These are phyloP conservation scores for Rubia balearica DNA, from an alignment of 305 asterid species.

Conservation along the genomic window DNA sequence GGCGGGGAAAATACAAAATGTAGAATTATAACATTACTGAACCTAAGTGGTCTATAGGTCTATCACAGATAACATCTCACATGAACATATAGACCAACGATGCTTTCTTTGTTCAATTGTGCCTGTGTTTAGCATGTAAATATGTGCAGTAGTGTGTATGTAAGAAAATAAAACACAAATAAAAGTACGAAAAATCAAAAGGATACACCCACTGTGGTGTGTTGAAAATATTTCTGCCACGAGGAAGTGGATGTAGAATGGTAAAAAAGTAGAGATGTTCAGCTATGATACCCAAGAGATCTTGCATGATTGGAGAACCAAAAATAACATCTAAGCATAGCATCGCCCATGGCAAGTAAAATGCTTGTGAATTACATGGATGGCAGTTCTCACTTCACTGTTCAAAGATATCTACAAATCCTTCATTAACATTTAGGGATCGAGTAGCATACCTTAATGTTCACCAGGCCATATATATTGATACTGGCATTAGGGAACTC, in stretches of 20 bases:
- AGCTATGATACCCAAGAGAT: slow-evolving; percentile 73
- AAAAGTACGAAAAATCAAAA: slow-evolving; percentile 20
- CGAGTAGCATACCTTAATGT: slow-evolving; percentile 56
- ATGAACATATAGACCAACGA: not conserved
- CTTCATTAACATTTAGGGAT: not conserved
- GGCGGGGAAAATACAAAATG: not conserved
- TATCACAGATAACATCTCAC: too few species aligned
- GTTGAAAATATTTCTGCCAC: slow-evolving; percentile 66
- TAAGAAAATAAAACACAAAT: not conserved
- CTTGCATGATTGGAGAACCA: slow-evolving; percentile 74
- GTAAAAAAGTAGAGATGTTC: slow-evolving; percentile 91
- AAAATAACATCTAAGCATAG: slow-evolving; percentile 77
- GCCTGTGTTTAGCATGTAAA: not conserved
- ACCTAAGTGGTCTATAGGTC: not conserved
- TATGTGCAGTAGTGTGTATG: not conserved
- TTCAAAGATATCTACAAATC: not conserved
- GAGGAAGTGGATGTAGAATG: slow-evolving; percentile 87
- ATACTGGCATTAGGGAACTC: slow-evolving; percentile 79
- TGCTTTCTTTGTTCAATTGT: not conserved
- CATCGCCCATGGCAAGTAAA: slow-evolving; percentile 98
- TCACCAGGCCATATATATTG: slow-evolving; percentile 79
- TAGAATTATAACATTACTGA: not conserved
- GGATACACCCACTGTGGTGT: slow-evolving; percentile 96
- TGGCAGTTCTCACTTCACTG: not conserved
- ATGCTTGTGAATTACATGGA: slow-evolving; percentile 53